Conservation (phyloP, 2,329 filamentous ascomycete genomes). For the Colletotrichum sp. region DNA sequence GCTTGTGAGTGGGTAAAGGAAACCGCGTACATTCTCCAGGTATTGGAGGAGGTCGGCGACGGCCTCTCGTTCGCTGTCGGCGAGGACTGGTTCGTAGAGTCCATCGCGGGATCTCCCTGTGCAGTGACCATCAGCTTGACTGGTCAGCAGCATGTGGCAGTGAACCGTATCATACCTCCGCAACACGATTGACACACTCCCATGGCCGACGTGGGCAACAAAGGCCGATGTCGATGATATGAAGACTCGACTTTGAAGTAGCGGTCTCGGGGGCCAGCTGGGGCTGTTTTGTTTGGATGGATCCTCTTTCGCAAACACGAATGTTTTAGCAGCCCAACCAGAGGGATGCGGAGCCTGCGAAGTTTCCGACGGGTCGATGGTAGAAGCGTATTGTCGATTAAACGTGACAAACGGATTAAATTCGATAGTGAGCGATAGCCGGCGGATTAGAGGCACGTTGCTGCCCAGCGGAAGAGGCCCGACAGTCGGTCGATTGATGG, state of each 20-base stretch:
- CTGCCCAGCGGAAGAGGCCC: conserved; percentile 13
- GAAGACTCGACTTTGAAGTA: conserved; percentile 2
- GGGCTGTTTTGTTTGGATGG: conserved; percentile 17
- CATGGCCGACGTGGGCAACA: conserved; percentile 49
- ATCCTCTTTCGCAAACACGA: conserved; percentile 12
- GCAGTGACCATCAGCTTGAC: conserved; percentile 4
- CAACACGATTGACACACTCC: conserved; percentile 67
- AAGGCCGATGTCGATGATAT: conserved; percentile 5
- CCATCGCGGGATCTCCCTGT: conserved; percentile 78
- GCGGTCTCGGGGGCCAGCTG: not conserved
- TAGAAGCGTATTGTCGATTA: not conserved
- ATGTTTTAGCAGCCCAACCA: conserved; percentile 6
- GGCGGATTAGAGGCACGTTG: not conserved
- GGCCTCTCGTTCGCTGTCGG: conserved; percentile 95
- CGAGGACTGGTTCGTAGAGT: conserved; percentile 84
- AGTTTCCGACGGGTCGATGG: not conserved
- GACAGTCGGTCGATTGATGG: conserved; percentile 14
- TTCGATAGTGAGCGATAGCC: not conserved
- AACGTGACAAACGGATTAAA: not conserved
- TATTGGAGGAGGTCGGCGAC: conserved; percentile 95
- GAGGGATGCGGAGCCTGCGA: conserved; percentile 5
- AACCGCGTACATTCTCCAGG: conserved; percentile 82
- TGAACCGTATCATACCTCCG: conserved; percentile 45
- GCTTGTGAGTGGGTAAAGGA: not conserved
- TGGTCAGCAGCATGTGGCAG: not conserved